Percentiles rank a stretch among this genome's conserved stretches.
These are phyloP conservation scores for Trichomonas vaginalis DNA, from an alignment of 208 protist species.

Conservation along the genomic window DNA sequence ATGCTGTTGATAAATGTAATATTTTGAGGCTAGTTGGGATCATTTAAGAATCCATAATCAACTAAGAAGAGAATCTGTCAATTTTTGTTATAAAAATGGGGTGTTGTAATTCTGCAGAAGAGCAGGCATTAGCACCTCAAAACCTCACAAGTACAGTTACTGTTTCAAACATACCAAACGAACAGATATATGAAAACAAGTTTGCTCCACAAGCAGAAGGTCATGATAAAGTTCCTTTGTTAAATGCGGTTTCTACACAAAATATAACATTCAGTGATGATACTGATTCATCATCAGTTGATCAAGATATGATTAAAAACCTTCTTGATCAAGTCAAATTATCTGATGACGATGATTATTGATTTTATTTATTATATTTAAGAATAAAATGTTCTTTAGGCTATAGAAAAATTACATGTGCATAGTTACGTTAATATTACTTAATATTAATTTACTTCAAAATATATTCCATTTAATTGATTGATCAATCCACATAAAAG, in stretches of 20 bases:
- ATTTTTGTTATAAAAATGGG: not conserved
- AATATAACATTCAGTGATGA: not conserved
- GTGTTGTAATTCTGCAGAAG: not conserved
- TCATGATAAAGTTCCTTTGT: not conserved
- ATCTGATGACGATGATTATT: not conserved
- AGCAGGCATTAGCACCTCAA: not conserved
- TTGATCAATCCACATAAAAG: no score
- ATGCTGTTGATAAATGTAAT: no score
- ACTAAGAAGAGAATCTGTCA: no score
- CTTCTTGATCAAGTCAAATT: not conserved
- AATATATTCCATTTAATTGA: no score
- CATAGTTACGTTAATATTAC: no score
- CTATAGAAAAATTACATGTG: no score
- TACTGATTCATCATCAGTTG: not conserved
- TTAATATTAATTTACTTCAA: no score
- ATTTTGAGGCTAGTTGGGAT: no score
- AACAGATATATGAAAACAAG: not conserved
- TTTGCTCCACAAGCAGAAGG: not conserved
- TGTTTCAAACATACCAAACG: not conserved
- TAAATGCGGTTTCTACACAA: not conserved
- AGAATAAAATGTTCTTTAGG: not conserved
- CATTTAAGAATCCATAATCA: no score
- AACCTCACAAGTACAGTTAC: not conserved
- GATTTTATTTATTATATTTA: not conserved
- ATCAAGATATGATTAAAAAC: not conserved